Evolutionary conservation across 1,284 basidiomycete genomes (phyloP).

Genomic region (Ustilago xerochloae): DNA sequence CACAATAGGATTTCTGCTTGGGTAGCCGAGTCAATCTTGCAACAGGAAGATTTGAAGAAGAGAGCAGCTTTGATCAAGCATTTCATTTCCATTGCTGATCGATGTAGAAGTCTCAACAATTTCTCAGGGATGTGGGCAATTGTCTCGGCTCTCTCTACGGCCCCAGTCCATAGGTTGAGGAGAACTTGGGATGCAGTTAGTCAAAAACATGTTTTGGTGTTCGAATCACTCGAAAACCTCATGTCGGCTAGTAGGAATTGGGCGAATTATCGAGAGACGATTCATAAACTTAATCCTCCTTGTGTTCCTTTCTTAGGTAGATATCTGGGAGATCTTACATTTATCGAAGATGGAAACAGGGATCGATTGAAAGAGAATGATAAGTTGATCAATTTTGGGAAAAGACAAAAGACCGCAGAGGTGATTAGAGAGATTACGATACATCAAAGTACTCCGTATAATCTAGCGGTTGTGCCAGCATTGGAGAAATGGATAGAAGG

Average conservation of each 20-base stretch:
- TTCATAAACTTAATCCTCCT: conserved; percentile 87
- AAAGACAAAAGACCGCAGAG: conserved; percentile 91
- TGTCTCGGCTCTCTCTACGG: conserved; percentile 91
- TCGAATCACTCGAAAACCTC: conserved; percentile 79
- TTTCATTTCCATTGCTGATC: conserved; percentile 91
- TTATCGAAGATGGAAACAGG: conserved; percentile 98
- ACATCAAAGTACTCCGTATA: conserved; percentile 86
- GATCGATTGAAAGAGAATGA: conserved; percentile 77
- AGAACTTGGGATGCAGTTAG: conserved; percentile 93
- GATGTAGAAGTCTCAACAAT: conserved; percentile 88
- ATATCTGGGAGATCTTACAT: conserved; percentile 93
- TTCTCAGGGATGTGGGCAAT: conserved; percentile 97
- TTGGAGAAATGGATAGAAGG: conserved; percentile 83
- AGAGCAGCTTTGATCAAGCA: conserved; percentile 86
- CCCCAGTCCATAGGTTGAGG: conserved; percentile 89
- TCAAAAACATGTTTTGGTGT: conserved; percentile 71
- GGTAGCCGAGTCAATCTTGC: conserved; percentile 90
- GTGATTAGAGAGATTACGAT: conserved; percentile 95
- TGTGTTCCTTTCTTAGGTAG: conserved; percentile 98
- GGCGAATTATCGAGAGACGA: conserved; percentile 85
- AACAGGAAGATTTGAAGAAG: conserved; percentile 85
- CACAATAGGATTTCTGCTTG: conserved; percentile 90
- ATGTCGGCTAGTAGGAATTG: conserved; percentile 93
- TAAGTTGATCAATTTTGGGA: conserved; percentile 90
- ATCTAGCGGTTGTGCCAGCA: conserved; percentile 78